Evolutionary conservation across 202 grass and related monocot genomes (phyloP).

Genomic region (Panicum hallii): DNA sequence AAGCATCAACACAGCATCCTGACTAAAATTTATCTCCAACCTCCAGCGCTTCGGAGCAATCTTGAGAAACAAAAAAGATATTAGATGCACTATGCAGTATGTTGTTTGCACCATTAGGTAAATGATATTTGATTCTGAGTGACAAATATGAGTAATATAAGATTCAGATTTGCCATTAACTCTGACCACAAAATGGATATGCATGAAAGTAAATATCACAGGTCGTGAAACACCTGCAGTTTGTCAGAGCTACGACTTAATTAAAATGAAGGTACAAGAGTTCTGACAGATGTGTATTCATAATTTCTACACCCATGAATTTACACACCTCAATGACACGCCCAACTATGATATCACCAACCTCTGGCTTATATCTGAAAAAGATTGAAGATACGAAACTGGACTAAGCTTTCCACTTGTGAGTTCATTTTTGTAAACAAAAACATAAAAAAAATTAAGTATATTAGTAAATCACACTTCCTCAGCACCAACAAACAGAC

Average conservation of each 20-base stretch:
- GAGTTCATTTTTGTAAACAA: slow-evolving; percentile 24
- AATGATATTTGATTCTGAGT: neutral
- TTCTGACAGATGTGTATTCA: neutral
- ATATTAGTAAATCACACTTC: neutral
- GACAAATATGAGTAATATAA: slow-evolving; percentile 1
- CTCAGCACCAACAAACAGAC: neutral
- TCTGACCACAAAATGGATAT: neutral
- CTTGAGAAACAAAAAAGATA: slow-evolving; percentile 49
- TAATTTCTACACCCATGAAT: neutral
- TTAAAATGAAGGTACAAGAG: neutral
- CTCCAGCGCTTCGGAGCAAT: slow-evolving; percentile 94
- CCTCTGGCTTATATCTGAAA: slow-evolving; percentile 90
- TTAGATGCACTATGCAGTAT: neutral
- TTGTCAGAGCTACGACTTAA: neutral
- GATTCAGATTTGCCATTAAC: slow-evolving; percentile 1
- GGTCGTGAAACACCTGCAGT: neutral
- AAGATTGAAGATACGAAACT: slow-evolving; percentile 11
- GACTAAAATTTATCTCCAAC: slow-evolving; percentile 98
- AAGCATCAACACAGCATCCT: slow-evolving; percentile 99
- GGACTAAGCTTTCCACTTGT: neutral
- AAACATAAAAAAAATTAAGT: neutral
- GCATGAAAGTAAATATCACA: neutral
- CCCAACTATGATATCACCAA: slow-evolving; percentile 99
- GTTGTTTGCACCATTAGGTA: neutral
- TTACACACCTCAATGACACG: slow-evolving; percentile 83